phyloP scores from a whole-genome alignment of 2,329 filamentous ascomycete species.

The Fusarium liriodendri region DNA sequence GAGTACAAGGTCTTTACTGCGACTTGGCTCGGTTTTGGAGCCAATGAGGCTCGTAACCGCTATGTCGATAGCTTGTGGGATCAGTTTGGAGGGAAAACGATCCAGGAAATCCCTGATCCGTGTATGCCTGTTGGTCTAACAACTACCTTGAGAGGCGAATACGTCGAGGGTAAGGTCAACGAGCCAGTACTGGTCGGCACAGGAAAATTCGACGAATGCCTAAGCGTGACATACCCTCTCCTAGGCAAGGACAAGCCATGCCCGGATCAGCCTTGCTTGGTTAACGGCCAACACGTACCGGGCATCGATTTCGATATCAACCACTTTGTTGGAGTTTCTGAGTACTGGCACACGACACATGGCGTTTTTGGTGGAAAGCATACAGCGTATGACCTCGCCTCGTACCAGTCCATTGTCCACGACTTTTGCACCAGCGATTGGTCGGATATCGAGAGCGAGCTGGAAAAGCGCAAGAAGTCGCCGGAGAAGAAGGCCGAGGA shows the following conservation, averaged over 20 bases:
- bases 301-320: constrained; percentile 98
- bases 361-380: constrained; percentile 86
- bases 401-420: constrained; percentile 86
- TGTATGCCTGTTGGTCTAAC: constrained; percentile 85
- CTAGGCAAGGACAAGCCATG: constrained; percentile 91
- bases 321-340: constrained; percentile 96
- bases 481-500: constrained; percentile 82
- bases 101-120: constrained; percentile 83
- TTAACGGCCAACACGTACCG: constrained; percentile 92
- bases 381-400: constrained; percentile 88
- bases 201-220: constrained; percentile 86
- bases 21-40: constrained; percentile 97
- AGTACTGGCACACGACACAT: constrained; percentile 99
- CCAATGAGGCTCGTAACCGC: constrained; percentile 87
- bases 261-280: constrained; percentile 82
- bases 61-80: constrained; percentile 84
- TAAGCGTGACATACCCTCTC: constrained; percentile 84
- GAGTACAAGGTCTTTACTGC: constrained; percentile 95
- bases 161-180: constrained; percentile 54
- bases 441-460: constrained; percentile 76
- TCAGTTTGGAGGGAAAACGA: constrained; percentile 65
- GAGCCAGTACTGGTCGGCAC: constrained; percentile 78
- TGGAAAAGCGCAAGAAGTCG: constrained; percentile 75
- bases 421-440: constrained; percentile 89
- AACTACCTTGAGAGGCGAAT: constrained; percentile 77